Base-by-base conservation (phyloP, 352 stramenopile genomes). In the Ophiocytium majus region DNA sequence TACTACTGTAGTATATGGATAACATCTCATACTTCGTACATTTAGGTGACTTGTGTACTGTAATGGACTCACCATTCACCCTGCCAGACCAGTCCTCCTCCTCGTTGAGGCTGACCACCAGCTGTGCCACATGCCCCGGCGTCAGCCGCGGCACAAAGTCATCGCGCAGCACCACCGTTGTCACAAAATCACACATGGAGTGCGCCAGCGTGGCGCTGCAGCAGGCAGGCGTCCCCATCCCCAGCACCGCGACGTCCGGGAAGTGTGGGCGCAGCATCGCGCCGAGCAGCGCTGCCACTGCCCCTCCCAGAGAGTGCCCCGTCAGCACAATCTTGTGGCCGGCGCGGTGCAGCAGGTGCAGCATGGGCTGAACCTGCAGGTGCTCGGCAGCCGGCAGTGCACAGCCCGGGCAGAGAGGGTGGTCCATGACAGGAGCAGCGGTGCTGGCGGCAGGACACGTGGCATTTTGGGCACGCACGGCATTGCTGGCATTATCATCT, bases 111-210 rank as follows among this genome's bases (percentile, higher is more conserved):
- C 94, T 91, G 76, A 93, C 92, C 64, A 95, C 80, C 37, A 95
- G 86, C 9, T 84, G 88, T 63, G 92, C 88, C 43, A 94, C 92
- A 80, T 89, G 92, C 28, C 90, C 92, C 34, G 92, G 91, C 37
- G 92, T 95, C 37, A 95, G 85, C 9, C 92, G 90, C 14, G 92
- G 92, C 49, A 95, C 89, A 33, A 94, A 90, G 88, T 95, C 92
- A 86, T 95, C 92, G 75, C 93, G 90, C 66, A 85, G 79, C 50
- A 89, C 75, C 34, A 89, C 86, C 36, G 64, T 86, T 19, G 86
- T 89, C 63, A 63, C 80, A 10, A 89, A 63, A 19, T 36, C 76
- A 28, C 75, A 63, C 66, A 79, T 90, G 63, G 86, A 34, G 63
- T 83, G 74, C 14, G 88, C 86, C 9, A 90, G 87, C 35, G 63